Evolutionary conservation across 768 basidiomycete genomes (phyloP).

Genomic region (Pleurotus tuber-regium): DNA sequence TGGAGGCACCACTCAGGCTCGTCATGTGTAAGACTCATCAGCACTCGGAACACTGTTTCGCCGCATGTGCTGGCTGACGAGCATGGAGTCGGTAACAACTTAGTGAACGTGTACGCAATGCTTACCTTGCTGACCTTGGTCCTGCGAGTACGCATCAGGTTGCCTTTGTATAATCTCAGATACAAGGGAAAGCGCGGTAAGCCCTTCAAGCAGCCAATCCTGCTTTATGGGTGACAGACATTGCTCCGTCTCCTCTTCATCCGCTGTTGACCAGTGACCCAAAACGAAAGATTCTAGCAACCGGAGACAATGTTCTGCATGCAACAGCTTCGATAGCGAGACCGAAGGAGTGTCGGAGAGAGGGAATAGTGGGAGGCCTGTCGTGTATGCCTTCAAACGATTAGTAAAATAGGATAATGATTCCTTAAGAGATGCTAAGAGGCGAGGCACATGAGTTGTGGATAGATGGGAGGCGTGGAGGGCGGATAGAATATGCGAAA

Average conservation of each 20-base stretch:
- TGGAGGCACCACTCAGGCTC: constrained; percentile 53
- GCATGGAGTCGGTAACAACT: constrained; percentile 12
- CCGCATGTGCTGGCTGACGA: constrained; percentile 43
- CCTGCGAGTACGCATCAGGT: background rate
- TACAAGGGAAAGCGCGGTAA: constrained; percentile 51
- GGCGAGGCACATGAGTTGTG: constrained; percentile 28
- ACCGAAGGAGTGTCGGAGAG: constrained; percentile 16
- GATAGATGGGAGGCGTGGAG: constrained; percentile 45
- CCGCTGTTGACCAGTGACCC: constrained; percentile 43
- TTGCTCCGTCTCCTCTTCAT: constrained; percentile 12
- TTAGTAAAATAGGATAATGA: background rate
- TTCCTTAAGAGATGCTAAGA: constrained; percentile 23
- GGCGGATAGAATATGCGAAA: constrained; percentile 45
- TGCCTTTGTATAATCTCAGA: constrained; percentile 31
- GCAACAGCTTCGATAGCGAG: constrained; percentile 34
- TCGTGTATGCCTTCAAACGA: constrained; percentile 19
- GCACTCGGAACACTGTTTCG: constrained; percentile 58
- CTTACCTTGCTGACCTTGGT: constrained; percentile 20
- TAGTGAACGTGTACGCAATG: background rate
- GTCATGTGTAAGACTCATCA: constrained; percentile 70
- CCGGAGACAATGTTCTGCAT: constrained; percentile 53
- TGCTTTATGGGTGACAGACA: constrained; percentile 14
- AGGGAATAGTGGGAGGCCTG: constrained; percentile 32
- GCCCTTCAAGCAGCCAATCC: constrained; percentile 42
- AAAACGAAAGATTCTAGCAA: constrained; percentile 65